Evolutionary conservation across 163 green algal species (phyloP).

Genomic region (Chlamydomonas reinhardtii): DNA sequence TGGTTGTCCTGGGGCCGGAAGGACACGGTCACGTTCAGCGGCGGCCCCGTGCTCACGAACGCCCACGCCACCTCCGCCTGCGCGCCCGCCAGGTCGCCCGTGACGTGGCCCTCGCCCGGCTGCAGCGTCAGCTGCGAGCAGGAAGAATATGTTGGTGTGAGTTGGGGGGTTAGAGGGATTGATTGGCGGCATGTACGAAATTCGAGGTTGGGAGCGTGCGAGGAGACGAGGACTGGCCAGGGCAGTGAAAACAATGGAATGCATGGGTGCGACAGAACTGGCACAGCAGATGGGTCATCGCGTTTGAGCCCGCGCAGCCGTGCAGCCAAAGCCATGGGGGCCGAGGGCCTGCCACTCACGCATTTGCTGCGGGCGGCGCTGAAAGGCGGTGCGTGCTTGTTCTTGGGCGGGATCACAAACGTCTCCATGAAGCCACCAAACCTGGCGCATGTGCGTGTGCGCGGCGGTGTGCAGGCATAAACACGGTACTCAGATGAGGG

Average conservation of each 20-base stretch:
- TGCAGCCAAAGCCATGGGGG: too few relatives aligned
- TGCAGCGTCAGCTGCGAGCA: neutral
- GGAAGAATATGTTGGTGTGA: too few relatives aligned
- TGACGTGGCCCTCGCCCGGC: conserved; percentile 14
- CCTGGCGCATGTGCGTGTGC: neutral
- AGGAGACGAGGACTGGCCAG: too few relatives aligned
- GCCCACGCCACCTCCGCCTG: conserved; percentile 35
- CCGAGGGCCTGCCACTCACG: too few relatives aligned
- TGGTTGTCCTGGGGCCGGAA: conserved; percentile 38
- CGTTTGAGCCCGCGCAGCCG: too few relatives aligned
- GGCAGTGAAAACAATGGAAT: too few relatives aligned
- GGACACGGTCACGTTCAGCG: neutral
- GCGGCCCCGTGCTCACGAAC: conserved; percentile 13
- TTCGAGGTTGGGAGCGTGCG: too few relatives aligned
- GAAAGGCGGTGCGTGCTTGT: neutral
- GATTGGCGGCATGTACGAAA: too few relatives aligned
- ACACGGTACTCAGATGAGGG: too few relatives aligned
- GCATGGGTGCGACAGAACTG: too few relatives aligned
- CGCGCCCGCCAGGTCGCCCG: neutral
- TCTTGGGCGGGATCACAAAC: neutral
- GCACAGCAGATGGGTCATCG: too few relatives aligned
- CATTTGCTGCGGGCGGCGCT: neutral
- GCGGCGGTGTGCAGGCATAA: neutral
- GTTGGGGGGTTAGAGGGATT: too few relatives aligned
- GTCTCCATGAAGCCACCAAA: conserved; percentile 40